A percentile compares a stretch with the other conserved stretches of the same genome.
Evolutionary conservation across 805 yeast species (phyloP).

Genomic region (Saccharomyces eubayanus): DNA sequence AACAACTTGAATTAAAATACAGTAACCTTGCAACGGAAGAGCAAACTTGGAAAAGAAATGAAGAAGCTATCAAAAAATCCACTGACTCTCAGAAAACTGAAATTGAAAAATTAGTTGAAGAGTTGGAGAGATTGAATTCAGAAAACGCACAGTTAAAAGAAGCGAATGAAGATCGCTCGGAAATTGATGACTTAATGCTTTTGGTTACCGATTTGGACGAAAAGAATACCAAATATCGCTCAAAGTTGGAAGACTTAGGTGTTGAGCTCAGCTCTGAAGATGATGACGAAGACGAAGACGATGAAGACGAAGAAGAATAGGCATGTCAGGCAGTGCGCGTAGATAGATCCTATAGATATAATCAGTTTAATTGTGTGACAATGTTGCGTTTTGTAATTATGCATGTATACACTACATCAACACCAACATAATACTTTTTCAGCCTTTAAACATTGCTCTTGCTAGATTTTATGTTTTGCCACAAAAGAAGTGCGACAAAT

Average conservation of each 20-base stretch:
- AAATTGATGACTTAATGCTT: slow-evolving; percentile 61
- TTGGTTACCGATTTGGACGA: slow-evolving; percentile 73
- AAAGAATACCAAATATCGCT: slow-evolving; percentile 49
- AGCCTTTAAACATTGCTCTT: neutral
- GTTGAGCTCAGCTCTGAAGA: slow-evolving; percentile 64
- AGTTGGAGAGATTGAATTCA: slow-evolving; percentile 5
- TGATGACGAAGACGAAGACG: slow-evolving; percentile 58
- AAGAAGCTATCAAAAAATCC: neutral
- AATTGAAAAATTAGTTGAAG: slow-evolving; percentile 1
- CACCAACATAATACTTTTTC: neutral
- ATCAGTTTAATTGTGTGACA: neutral
- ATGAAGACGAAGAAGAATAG: slow-evolving; percentile 38
- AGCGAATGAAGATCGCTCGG: slow-evolving; percentile 14
- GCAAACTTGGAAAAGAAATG: slow-evolving; percentile 1
- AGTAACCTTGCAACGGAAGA: neutral
- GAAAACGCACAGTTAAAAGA: slow-evolving; percentile 5
- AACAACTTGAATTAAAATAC: neutral
- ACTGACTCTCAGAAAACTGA: neutral
- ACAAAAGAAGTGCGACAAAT: neutral
- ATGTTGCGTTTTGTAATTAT: neutral
- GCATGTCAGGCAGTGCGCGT: slow-evolving; percentile 13
- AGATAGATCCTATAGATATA: slow-evolving; percentile 3
- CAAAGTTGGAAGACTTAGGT: slow-evolving; percentile 43
- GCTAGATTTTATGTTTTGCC: too few relatives aligned
- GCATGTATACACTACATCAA: neutral